Percentiles rank a stretch among this genome's conserved stretches.
Evolutionary conservation across 2,329 filamentous ascomycete species (phyloP).

Genomic region (Ciborinia camelliae): DNA sequence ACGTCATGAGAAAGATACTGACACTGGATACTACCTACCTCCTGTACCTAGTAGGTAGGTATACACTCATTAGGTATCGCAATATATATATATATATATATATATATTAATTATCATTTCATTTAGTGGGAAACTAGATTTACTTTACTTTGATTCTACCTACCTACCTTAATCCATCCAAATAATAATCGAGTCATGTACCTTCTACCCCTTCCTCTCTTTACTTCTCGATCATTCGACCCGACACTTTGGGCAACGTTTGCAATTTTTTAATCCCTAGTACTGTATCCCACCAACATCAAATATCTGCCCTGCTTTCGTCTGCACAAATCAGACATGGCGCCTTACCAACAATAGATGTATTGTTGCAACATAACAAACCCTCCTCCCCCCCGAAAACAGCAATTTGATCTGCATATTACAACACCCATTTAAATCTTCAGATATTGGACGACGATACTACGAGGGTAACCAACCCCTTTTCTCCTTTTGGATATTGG

Average conservation of each 20-base stretch:
- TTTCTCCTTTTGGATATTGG: not conserved
- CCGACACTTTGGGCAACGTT: no score
- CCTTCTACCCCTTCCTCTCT: not conserved
- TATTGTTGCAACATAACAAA: not conserved
- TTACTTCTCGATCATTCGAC: no score
- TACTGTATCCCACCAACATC: not conserved
- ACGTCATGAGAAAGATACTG: not conserved
- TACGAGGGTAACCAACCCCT: not conserved
- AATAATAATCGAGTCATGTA: no score
- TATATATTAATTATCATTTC: no score
- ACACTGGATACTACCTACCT: no score
- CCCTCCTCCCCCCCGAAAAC: not conserved
- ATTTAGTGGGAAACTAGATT: not conserved
- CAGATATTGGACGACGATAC: not conserved
- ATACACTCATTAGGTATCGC: no score
- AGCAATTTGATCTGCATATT: constrained; percentile 7
- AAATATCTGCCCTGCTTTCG: not conserved
- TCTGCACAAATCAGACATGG: constrained; percentile 3
- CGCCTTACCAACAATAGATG: not conserved
- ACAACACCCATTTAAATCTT: not conserved
- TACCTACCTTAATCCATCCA: no score
- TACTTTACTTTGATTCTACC: not conserved
- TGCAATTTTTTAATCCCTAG: no score
- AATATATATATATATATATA: no score
- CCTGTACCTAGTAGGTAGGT: no score